A percentile compares a stretch with the other conserved stretches of the same genome.
These are phyloP conservation scores for Fragilaria radians DNA, from an alignment of 108 stramenopile genomes.

Conservation along the genomic window DNA sequence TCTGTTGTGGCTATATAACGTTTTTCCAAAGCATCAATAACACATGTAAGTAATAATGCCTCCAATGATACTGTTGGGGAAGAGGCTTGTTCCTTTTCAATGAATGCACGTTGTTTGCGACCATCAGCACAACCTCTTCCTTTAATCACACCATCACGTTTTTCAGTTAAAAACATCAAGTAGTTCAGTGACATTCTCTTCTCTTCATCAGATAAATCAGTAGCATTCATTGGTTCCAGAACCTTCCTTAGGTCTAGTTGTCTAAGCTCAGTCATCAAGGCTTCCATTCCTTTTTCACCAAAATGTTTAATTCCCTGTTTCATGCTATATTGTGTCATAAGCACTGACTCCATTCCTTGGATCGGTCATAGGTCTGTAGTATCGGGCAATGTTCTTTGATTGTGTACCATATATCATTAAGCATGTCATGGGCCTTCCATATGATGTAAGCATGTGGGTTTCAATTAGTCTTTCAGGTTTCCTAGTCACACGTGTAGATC, in stretches of 20 bases:
- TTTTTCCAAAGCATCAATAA: constrained; percentile 26
- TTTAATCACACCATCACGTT: constrained; percentile 21
- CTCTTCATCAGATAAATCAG: too few relatives aligned
- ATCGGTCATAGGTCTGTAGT: too few relatives aligned
- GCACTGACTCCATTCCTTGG: not conserved
- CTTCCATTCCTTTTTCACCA: constrained; percentile 20
- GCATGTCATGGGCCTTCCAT: too few relatives aligned
- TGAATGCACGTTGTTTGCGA: constrained; percentile 24
- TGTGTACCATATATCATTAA: too few relatives aligned
- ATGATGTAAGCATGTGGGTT: too few relatives aligned
- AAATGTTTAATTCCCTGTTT: constrained; percentile 25
- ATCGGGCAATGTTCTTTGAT: too few relatives aligned
- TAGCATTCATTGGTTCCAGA: too few relatives aligned
- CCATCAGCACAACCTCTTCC: too few relatives aligned
- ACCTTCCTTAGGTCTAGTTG: constrained; percentile 24
- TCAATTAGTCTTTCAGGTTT: too few relatives aligned
- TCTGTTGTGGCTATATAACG: constrained; percentile 22
- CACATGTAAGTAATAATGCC: constrained; percentile 17
- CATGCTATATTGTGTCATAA: not conserved
- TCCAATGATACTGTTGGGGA: constrained; percentile 35
- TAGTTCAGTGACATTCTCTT: too few relatives aligned
- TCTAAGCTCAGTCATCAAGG: constrained; percentile 26
- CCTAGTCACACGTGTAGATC: too few relatives aligned
- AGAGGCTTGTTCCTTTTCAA: constrained; percentile 21
- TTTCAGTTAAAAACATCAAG: not conserved